These are phyloP conservation scores for Psidium friedrichsthalianum DNA, from an alignment of 345 rosid species.

Conservation along the genomic window DNA sequence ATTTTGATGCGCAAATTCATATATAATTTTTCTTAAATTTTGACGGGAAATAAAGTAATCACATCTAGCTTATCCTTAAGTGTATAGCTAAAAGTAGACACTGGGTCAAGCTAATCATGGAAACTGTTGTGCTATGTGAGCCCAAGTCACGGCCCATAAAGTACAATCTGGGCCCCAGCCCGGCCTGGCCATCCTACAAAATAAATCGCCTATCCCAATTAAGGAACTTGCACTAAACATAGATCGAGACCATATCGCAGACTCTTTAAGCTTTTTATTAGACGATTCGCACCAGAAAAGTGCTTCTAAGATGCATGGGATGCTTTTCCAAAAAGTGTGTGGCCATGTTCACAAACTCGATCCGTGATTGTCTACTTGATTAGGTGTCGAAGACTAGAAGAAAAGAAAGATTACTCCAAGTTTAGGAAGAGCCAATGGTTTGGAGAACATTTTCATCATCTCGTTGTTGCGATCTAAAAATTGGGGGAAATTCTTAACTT, in stretches of 20 bases:
- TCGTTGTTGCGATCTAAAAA: no score
- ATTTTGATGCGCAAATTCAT: no score
- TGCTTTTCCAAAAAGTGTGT: neutral
- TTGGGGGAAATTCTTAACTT: no score
- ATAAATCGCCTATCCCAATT: neutral
- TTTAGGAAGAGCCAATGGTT: neutral
- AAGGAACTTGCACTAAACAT: neutral
- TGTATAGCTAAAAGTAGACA: neutral
- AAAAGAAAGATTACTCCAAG: neutral
- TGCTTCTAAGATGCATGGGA: neutral
- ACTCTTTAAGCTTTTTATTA: neutral
- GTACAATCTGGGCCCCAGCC: neutral
- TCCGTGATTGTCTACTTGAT: neutral
- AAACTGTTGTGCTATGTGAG: neutral
- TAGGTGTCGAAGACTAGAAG: neutral
- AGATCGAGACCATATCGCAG: neutral
- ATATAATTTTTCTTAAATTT: no score
- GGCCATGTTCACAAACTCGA: neutral
- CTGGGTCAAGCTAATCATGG: neutral
- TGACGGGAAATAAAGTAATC: no score
- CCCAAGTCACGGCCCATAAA: neutral
- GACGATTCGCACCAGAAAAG: neutral
- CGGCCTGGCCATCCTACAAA: neutral
- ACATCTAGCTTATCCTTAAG: neutral
- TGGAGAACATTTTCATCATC: neutral